Base-by-base conservation (phyloP, 2,329 filamentous ascomycete genomes). In the Scleromitrula shiraiana region DNA sequence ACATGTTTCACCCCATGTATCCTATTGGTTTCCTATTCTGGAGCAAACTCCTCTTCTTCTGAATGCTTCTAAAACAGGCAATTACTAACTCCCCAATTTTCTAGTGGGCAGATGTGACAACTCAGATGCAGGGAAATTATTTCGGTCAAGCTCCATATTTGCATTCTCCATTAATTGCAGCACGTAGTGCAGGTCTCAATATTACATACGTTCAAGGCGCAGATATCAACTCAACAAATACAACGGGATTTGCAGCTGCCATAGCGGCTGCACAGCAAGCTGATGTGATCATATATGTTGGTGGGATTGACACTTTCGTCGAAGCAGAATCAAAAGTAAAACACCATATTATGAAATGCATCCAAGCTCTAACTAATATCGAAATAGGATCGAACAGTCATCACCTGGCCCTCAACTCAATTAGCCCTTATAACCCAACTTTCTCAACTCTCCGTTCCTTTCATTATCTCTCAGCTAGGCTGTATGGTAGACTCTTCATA, bases 221-320 rank as follows among this genome's bases (percentile, higher is more conserved):
- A 2, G 19, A n/a, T 19, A 20, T 37, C 7, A 22, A 37, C 20
- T 10, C 2, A 7, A 15, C 12, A 19, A 37, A 37, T 4, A 17
- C 15, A 19, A 37, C 33, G 17, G 19, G 17, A 7, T 37, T 37
- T 17, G 15, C 6, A 19, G 33, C 6, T 20, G 33, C 33, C 10
- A 6, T 37, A 19, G 12, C 17, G 6, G 17, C 33, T 5, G 33
- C 33, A 10, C 17, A 19, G 12, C 17, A 37, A 5, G 68, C 73
- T 2, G 75, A 79, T 52, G 63, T 71, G 2, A 71, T 81, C 47
- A 60, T 81, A 22, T 80, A 70, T 53, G 65, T 75, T 12, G 75
- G 74, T 23, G 78, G 78, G 3, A 71, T 78, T 20, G 75, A 81
- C 56, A 71, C 67, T 20, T 65, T 64, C 6, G 65, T 75, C 7